These are phyloP conservation scores for Colletotrichum sp. DNA, from an alignment of 2,329 filamentous ascomycete genomes.

Conservation along the genomic window DNA sequence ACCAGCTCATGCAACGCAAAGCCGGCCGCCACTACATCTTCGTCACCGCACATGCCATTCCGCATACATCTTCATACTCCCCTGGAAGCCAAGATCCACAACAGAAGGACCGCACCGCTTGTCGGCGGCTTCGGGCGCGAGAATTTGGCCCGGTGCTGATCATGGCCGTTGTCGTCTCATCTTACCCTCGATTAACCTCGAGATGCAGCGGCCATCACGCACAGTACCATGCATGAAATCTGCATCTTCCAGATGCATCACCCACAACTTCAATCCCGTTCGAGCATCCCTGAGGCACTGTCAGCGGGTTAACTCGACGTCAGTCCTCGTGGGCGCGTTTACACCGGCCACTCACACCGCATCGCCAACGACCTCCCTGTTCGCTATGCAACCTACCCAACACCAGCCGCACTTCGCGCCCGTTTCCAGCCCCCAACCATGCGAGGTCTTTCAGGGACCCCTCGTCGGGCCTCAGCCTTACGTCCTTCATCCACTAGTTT, in stretches of 20 bases:
- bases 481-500: constrained; percentile 9
- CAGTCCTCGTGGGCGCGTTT: constrained; percentile 8
- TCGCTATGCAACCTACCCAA: background rate
- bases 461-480: constrained; percentile 22
- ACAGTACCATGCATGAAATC: constrained; percentile 10
- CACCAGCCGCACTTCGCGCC: background rate
- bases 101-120: background rate
- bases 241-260: constrained; percentile 10
- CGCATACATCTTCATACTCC: background rate
- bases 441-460: constrained; percentile 5
- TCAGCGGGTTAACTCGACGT: background rate
- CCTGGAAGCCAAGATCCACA: background rate
- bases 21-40: background rate
- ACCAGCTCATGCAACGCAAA: background rate
- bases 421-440: background rate
- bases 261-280: background rate
- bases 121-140: background rate
- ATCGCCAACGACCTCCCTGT: background rate
- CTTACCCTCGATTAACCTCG: background rate
- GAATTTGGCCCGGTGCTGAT: constrained; percentile 12
- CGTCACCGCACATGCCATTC: background rate
- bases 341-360: constrained; percentile 2
- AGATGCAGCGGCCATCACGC: constrained; percentile 7
- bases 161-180: background rate
- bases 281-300: background rate